Conservation (phyloP, 257 asterid genomes). For the Solanum acaule region DNA sequence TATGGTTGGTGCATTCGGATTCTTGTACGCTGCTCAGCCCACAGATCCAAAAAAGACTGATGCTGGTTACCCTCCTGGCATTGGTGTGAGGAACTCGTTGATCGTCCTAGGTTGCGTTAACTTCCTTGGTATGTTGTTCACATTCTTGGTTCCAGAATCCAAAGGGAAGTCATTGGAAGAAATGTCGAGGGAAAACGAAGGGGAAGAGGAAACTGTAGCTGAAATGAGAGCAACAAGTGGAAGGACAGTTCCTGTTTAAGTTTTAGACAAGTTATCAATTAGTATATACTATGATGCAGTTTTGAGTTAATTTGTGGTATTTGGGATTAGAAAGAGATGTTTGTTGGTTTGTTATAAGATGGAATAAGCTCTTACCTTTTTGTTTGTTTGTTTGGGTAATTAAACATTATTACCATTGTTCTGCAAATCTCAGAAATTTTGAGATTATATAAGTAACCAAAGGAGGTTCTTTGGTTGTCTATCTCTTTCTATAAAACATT, state of each 20-base stretch:
- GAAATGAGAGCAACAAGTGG: neutral
- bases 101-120: slow-evolving; percentile 22
- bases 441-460: no score
- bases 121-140: slow-evolving; percentile 11
- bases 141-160: slow-evolving; percentile 26
- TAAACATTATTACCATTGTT: no score
- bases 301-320: neutral
- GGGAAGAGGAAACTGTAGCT: neutral
- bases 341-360: neutral
- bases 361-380: slow-evolving; percentile 1
- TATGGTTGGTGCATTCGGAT: slow-evolving; percentile 30
- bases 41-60: slow-evolving; percentile 7
- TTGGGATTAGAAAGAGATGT: neutral
- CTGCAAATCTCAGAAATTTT: no score
- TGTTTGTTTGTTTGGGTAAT: no score
- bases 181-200: slow-evolving; percentile 17
- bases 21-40: slow-evolving; percentile 24
- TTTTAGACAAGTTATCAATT: neutral
- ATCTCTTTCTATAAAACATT: no score
- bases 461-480: no score
- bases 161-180: slow-evolving; percentile 35
- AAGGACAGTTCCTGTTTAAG: slow-evolving; percentile 7
- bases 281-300: neutral
- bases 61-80: slow-evolving; percentile 24
- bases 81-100: slow-evolving; percentile 21